Evolutionary conservation across 192 early-diverging fungal genomes (phyloP).

Genomic region (Coemansia sp.): DNA sequence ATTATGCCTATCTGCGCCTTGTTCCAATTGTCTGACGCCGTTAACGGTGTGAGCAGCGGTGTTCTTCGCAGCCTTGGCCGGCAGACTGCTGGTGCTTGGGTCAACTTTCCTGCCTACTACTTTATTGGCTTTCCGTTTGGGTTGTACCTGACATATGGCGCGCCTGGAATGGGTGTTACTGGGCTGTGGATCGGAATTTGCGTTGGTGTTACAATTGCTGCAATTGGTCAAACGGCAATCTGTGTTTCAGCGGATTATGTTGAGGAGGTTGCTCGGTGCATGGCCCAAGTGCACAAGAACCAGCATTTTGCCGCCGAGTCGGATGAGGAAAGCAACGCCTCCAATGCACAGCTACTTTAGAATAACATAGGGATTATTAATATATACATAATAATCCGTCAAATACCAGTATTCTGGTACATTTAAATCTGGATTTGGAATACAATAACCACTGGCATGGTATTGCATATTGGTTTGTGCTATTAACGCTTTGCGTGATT

Average conservation of each 20-base stretch:
- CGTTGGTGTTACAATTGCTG: constrained; percentile 29
- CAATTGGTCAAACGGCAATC: constrained; percentile 30
- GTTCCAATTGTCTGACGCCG: constrained; percentile 60
- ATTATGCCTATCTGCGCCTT: constrained; percentile 80
- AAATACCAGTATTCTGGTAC: no score
- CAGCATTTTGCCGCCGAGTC: constrained; percentile 26
- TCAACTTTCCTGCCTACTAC: constrained; percentile 60
- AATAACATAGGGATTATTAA: no score
- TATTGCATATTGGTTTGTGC: no score
- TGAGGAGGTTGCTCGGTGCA: constrained; percentile 35
- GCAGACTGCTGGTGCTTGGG: constrained; percentile 55
- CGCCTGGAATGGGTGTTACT: constrained; percentile 30
- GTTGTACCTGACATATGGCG: constrained; percentile 54
- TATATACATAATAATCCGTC: no score
- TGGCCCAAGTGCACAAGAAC: constrained; percentile 40
- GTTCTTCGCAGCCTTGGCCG: constrained; percentile 57
- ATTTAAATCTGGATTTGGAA: no score
- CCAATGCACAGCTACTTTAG: no score
- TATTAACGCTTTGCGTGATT: no score
- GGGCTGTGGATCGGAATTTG: constrained; percentile 54
- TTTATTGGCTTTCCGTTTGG: constrained; percentile 59
- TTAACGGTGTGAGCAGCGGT: constrained; percentile 64
- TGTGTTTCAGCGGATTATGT: constrained; percentile 26
- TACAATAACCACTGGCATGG: no score
- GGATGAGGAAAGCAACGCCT: constrained; percentile 6